phyloP scores from a whole-genome alignment of 495 filamentous ascomycete genomes.

The Penicillium ucsense region DNA sequence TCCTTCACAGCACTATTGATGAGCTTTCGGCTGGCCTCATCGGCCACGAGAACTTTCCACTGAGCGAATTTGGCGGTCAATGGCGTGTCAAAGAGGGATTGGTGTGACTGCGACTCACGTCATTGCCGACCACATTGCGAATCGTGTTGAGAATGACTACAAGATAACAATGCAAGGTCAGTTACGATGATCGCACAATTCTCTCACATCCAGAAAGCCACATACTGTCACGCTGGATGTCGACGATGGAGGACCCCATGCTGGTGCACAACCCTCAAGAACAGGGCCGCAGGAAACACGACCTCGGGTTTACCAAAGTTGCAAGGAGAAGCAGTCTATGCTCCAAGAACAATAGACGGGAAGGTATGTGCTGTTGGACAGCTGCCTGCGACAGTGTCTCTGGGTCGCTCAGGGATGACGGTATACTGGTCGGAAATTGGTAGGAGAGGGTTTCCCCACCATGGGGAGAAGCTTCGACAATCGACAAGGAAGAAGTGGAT shows the following conservation, averaged over 20 bases:
- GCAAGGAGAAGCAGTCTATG: background rate
- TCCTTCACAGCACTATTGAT: conserved; percentile 82
- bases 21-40: conserved; percentile 67
- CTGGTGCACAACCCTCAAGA: conserved; percentile 30
- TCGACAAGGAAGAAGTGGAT: conserved; percentile 14
- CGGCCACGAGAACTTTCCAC: conserved; percentile 95
- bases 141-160: conserved; percentile 53
- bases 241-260: conserved; percentile 43
- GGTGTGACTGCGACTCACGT: conserved; percentile 34
- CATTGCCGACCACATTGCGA: conserved; percentile 45
- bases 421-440: conserved; percentile 23
- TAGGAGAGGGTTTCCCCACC: conserved; percentile 23
- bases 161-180: conserved; percentile 1
- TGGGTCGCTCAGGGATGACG: conserved; percentile 15
- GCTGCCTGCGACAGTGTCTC: conserved; percentile 4
- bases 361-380: background rate
- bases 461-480: conserved; percentile 14
- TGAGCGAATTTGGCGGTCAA: conserved; percentile 27
- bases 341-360: background rate
- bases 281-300: conserved; percentile 1
- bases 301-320: background rate
- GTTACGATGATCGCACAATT: background rate
- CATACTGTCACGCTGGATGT: conserved; percentile 44
- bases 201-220: conserved; percentile 1
- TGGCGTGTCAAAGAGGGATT: conserved; percentile 19